Evolutionary conservation across 2,329 filamentous ascomycete species (phyloP).

Genomic region (Aspergillus terreus): DNA sequence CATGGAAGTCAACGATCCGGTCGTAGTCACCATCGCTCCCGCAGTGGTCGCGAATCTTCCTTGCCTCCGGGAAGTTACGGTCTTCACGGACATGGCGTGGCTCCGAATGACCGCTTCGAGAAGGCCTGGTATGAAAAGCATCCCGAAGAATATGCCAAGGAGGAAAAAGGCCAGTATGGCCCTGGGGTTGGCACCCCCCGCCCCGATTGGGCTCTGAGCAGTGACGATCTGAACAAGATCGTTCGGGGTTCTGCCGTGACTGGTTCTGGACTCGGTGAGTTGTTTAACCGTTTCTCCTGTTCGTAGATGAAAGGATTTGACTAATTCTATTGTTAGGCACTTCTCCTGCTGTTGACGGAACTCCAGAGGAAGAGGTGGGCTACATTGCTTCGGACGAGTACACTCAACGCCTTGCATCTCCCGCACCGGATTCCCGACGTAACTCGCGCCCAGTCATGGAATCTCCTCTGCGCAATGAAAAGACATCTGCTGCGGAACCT

Average conservation of each 20-base stretch:
- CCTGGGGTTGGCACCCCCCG: constrained; percentile 56
- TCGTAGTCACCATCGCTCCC: constrained; percentile 65
- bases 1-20: constrained; percentile 42
- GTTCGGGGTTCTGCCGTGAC: constrained; percentile 65
- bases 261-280: constrained; percentile 52
- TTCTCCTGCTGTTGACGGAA: constrained; percentile 61
- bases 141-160: constrained; percentile 70
- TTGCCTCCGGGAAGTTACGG: constrained; percentile 88
- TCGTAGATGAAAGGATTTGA: background rate
- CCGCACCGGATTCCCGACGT: constrained; percentile 43
- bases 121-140: constrained; percentile 92
- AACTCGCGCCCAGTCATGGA: constrained; percentile 47
- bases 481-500: constrained; percentile 49
- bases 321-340: constrained; percentile 52
- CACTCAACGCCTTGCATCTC: constrained; percentile 70
- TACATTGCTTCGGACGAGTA: constrained; percentile 86
- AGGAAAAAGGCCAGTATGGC: constrained; percentile 66
- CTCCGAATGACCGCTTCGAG: constrained; percentile 75
- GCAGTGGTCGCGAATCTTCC: constrained; percentile 67
- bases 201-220: constrained; percentile 80
- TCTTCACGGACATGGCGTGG: constrained; percentile 79
- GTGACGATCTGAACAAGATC: constrained; percentile 84
- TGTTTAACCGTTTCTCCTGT: background rate
- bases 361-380: constrained; percentile 86
- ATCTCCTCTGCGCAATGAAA: constrained; percentile 51